These are phyloP conservation scores for Phanerochaete carnosa DNA, from an alignment of 768 basidiomycete species.

Conservation along the genomic window DNA sequence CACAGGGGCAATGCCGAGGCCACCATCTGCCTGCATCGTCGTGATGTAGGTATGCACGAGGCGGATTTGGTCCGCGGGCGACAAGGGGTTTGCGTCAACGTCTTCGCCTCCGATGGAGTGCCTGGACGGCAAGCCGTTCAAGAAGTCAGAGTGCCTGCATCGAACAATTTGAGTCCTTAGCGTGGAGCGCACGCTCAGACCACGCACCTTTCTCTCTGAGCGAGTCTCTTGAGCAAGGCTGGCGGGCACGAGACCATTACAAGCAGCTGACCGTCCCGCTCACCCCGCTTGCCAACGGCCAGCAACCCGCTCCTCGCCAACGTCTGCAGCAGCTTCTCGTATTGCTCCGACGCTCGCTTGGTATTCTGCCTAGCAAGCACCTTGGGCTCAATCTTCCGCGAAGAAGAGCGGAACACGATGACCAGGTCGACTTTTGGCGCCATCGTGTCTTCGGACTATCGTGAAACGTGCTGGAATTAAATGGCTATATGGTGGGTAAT, in stretches of 20 bases:
- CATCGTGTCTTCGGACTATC: conserved; percentile 23
- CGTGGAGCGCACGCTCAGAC: neutral
- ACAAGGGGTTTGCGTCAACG: conserved; percentile 44
- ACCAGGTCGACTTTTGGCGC: conserved; percentile 69
- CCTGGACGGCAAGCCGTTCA: conserved; percentile 66
- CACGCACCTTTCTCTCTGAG: conserved; percentile 71
- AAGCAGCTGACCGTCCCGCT: conserved; percentile 68
- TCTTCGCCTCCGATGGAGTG: conserved; percentile 40
- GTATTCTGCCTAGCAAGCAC: conserved; percentile 60
- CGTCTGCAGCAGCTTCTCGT: conserved; percentile 56
- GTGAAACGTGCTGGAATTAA: neutral
- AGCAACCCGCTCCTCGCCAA: conserved; percentile 62
- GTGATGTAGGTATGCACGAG: conserved; percentile 72
- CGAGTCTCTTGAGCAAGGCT: conserved; percentile 56
- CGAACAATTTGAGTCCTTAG: neutral
- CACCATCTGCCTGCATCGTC: conserved; percentile 69
- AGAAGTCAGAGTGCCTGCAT: conserved; percentile 67
- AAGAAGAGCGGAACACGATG: conserved; percentile 61
- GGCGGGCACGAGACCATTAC: conserved; percentile 73
- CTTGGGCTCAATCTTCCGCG: conserved; percentile 51
- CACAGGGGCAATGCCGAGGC: conserved; percentile 77
- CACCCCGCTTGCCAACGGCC: conserved; percentile 75
- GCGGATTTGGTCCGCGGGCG: conserved; percentile 78
- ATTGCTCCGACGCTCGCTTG: conserved; percentile 65
- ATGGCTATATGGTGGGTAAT: neutral